Conservation (phyloP, 2,329 filamentous ascomycete genomes). For the Cytospora mali region DNA sequence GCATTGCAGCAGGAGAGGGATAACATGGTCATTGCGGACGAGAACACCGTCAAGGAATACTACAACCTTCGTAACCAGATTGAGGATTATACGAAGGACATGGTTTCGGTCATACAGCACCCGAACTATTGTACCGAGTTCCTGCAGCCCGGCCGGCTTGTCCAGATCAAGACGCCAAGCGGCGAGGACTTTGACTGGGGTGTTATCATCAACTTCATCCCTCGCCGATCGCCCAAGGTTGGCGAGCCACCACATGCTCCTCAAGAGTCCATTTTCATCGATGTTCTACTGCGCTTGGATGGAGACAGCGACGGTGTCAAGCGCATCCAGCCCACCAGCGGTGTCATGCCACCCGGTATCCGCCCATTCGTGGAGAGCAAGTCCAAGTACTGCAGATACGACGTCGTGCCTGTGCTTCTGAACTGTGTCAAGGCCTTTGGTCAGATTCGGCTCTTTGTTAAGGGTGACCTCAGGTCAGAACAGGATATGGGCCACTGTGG, state of each 20-base stretch:
- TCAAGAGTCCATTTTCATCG: constrained; percentile 79
- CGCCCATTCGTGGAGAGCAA: constrained; percentile 58
- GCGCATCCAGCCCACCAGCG: constrained; percentile 59
- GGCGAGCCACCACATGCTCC: constrained; percentile 68
- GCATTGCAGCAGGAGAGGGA: constrained; percentile 76
- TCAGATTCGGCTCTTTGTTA: constrained; percentile 81
- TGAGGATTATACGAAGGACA: constrained; percentile 81
- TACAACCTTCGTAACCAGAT: constrained; percentile 87
- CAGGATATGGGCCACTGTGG: constrained; percentile 69
- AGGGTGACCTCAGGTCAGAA: constrained; percentile 70
- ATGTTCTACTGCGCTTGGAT: constrained; percentile 71
- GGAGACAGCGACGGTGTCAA: constrained; percentile 52
- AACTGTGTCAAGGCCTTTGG: constrained; percentile 84
- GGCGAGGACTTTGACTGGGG: constrained; percentile 94
- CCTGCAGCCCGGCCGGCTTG: constrained; percentile 82
- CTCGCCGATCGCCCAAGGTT: constrained; percentile 67
- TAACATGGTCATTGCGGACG: constrained; percentile 77
- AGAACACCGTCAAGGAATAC: constrained; percentile 89
- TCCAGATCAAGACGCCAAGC: constrained; percentile 77
- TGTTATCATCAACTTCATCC: constrained; percentile 74
- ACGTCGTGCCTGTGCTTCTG: constrained; percentile 83
- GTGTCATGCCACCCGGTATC: constrained; percentile 62
- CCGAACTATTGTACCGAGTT: constrained; percentile 85
- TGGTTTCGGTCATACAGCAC: constrained; percentile 89
- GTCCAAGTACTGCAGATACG: constrained; percentile 67